Conservation (phyloP, 2,329 filamentous ascomycete species). For the Ophiosphaerella herpotricha region DNA sequence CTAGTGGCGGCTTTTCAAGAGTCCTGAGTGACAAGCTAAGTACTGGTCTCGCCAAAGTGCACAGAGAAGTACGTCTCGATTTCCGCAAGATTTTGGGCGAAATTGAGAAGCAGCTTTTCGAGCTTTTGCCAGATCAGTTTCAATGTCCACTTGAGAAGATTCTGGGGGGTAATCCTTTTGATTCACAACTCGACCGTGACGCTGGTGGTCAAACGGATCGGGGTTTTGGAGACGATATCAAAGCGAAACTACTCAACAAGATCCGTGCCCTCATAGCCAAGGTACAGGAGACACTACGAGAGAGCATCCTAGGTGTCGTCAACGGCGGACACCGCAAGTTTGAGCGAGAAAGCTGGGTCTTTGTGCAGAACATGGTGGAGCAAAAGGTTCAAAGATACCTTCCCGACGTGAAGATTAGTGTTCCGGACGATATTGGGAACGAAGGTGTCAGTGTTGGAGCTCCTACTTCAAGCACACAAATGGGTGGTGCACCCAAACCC, state of each 20-base stretch:
- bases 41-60: slow-evolving; percentile 36
- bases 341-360: slow-evolving; percentile 37
- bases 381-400: slow-evolving; percentile 36
- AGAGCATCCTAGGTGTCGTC: slow-evolving; percentile 35
- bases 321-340: slow-evolving; percentile 38
- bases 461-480: slow-evolving; percentile 16
- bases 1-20: slow-evolving; percentile 30
- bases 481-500: slow-evolving; percentile 14
- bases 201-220: slow-evolving; percentile 27
- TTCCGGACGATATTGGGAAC: slow-evolving; percentile 38
- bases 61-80: slow-evolving; percentile 35
- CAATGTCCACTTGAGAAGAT: slow-evolving; percentile 36
- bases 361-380: slow-evolving; percentile 37
- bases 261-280: slow-evolving; percentile 33
- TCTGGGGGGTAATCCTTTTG: slow-evolving; percentile 36
- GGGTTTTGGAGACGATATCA: slow-evolving; percentile 36
- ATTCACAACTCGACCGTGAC: slow-evolving; percentile 34
- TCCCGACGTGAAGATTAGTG: slow-evolving; percentile 35
- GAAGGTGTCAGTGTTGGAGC: slow-evolving; percentile 35
- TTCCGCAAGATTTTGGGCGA: slow-evolving; percentile 35
- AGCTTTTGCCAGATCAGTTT: slow-evolving; percentile 34
- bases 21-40: slow-evolving; percentile 37
- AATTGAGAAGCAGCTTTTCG: slow-evolving; percentile 37
- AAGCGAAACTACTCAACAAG: slow-evolving; percentile 30
- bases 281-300: slow-evolving; percentile 35